These are phyloP conservation scores for Apiotrichum siamense DNA, from an alignment of 1,284 basidiomycete species.

Conservation along the genomic window DNA sequence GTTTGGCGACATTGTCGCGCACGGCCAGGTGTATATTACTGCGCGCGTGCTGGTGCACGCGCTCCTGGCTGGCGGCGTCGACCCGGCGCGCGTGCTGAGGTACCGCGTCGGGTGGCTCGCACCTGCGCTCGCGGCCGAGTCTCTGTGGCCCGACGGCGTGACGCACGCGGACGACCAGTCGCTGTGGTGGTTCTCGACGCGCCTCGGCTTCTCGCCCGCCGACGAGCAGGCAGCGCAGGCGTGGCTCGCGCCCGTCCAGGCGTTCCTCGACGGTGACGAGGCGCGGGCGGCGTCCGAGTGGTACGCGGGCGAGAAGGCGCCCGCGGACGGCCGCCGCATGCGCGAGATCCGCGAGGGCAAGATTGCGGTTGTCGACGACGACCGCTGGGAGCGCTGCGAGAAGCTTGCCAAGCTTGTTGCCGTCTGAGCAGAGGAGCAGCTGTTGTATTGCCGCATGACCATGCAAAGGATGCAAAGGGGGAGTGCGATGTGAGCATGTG, in stretches of 20 bases:
- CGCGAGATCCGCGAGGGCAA: constrained; percentile 14
- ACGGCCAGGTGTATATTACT: constrained; percentile 23
- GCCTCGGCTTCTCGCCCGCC: constrained; percentile 13
- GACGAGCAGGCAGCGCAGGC: constrained; percentile 10
- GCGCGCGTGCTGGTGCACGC: constrained; percentile 15
- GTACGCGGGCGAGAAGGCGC: constrained; percentile 8
- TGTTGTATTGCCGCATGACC: too few relatives aligned
- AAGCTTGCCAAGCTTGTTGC: constrained; percentile 10
- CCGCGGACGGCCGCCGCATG: constrained; percentile 3
- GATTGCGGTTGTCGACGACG: constrained; percentile 19
- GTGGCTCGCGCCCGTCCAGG: constrained; percentile 17
- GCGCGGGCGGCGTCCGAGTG: constrained; percentile 15
- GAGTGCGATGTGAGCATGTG: too few relatives aligned
- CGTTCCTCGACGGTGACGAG: constrained; percentile 16
- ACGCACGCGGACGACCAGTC: constrained; percentile 25
- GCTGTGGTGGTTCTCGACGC: constrained; percentile 21
- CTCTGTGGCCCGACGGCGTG: constrained; percentile 3
- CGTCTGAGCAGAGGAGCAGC: too few relatives aligned
- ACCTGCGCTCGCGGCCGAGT: background rate
- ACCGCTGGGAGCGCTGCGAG: constrained; percentile 21
- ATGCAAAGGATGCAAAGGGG: too few relatives aligned
- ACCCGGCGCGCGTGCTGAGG: constrained; percentile 13
- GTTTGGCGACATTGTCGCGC: constrained; percentile 23
- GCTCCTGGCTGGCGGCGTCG: constrained; percentile 15
- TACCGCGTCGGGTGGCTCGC: constrained; percentile 19